These are phyloP conservation scores for Elsinoe australis DNA, from an alignment of 2,329 filamentous ascomycete genomes.

Conservation along the genomic window DNA sequence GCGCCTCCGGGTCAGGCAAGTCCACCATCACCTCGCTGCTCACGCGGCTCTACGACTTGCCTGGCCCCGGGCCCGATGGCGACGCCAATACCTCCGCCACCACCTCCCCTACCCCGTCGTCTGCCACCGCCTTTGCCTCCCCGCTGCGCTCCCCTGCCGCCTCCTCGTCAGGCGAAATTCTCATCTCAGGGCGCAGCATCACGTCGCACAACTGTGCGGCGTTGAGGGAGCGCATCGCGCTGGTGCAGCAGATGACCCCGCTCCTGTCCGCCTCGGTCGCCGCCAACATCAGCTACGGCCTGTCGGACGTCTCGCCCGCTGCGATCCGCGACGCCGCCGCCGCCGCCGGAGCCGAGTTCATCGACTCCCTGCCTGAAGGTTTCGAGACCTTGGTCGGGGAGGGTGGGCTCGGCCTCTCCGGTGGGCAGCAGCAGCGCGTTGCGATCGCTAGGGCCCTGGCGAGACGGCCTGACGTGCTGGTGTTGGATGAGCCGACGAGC, in stretches of 20 bases:
- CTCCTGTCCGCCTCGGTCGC: conserved; percentile 71
- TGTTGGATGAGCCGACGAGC: conserved; percentile 82
- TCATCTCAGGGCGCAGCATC: conserved; percentile 53
- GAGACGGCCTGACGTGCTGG: conserved; percentile 60
- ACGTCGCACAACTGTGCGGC: conserved; percentile 51
- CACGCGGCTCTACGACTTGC: conserved; percentile 57
- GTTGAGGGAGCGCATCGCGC: conserved; percentile 55
- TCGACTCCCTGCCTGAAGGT: conserved; percentile 60
- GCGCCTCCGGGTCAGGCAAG: conserved; percentile 82
- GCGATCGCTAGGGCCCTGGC: conserved; percentile 74
- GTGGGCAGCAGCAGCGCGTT: conserved; percentile 75
- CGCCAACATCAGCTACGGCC: conserved; percentile 76
- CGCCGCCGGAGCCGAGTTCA: conserved; percentile 64
- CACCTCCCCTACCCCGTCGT: conserved; percentile 45
- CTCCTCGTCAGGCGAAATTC: conserved; percentile 39
- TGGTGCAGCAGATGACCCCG: conserved; percentile 63
- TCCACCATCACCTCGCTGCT: conserved; percentile 72
- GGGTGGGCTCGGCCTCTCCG: conserved; percentile 64
- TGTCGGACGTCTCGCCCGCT: conserved; percentile 49
- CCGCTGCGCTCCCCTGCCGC: conserved; percentile 9
- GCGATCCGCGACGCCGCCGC: conserved; percentile 48
- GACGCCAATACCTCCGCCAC: conserved; percentile 83
- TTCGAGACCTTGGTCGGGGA: conserved; percentile 71
- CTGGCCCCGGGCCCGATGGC: conserved; percentile 45
- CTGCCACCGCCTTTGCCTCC: conserved; percentile 15